These are phyloP conservation scores for Geosmithia flava DNA, from an alignment of 2,329 filamentous ascomycete species.

Conservation along the genomic window DNA sequence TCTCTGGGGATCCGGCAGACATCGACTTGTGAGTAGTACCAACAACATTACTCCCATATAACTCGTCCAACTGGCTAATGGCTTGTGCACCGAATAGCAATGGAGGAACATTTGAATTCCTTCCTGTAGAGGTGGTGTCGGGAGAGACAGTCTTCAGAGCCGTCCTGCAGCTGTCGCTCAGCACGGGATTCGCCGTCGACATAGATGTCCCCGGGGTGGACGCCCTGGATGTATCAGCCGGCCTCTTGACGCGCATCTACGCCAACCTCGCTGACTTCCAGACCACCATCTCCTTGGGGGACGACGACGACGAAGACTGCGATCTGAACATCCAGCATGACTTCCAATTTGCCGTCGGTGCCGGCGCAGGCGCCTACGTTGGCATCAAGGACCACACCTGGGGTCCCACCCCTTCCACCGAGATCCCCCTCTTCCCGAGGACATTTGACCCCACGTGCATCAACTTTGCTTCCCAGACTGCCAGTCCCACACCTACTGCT, in stretches of 20 bases:
- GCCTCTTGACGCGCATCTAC: slow-evolving; percentile 34
- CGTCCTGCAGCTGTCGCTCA: slow-evolving; percentile 31
- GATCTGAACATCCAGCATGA: slow-evolving; percentile 30
- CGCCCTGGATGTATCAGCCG: slow-evolving; percentile 12
- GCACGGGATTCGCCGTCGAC: slow-evolving; percentile 24
- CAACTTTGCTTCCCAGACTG: slow-evolving; percentile 5
- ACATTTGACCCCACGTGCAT: slow-evolving; percentile 29
- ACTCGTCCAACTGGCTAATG: too few relatives aligned
- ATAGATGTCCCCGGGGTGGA: slow-evolving; percentile 9
- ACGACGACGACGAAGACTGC: slow-evolving; percentile 23
- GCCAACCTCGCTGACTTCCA: slow-evolving; percentile 40
- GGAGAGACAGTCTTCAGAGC: slow-evolving; percentile 28
- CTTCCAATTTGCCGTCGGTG: slow-evolving; percentile 40
- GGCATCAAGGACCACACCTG: slow-evolving; percentile 28
- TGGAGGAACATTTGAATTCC: slow-evolving; percentile 41
- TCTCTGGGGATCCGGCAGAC: slow-evolving; percentile 32
- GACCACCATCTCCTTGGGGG: slow-evolving; percentile 30
- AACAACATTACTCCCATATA: too few relatives aligned
- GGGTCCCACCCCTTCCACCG: slow-evolving; percentile 33
- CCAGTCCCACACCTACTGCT: slow-evolving; percentile 2
- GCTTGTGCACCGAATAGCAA: slow-evolving; percentile 29
- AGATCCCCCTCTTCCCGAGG: slow-evolving; percentile 39
- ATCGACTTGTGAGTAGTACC: slow-evolving; percentile 33
- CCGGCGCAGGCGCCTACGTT: slow-evolving; percentile 38
- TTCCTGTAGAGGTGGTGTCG: slow-evolving; percentile 37